These are phyloP conservation scores for Pseudogymnoascus sp. DNA, from an alignment of 2,329 filamentous ascomycete genomes.

Conservation along the genomic window DNA sequence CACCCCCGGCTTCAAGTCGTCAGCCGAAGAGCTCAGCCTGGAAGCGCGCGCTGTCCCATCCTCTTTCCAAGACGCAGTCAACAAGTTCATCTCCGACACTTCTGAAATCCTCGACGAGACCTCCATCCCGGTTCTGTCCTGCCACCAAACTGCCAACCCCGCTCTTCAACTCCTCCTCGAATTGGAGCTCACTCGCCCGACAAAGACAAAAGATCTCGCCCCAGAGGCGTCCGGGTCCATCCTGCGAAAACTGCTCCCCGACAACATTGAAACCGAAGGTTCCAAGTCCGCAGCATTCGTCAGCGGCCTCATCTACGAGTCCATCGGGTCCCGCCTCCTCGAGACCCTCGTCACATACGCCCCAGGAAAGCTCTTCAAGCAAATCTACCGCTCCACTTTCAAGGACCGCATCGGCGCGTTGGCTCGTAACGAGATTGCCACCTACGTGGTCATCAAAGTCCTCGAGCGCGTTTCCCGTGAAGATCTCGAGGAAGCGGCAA, in stretches of 20 bases:
- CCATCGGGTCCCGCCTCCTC: constrained; percentile 79
- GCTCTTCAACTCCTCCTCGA: constrained; percentile 85
- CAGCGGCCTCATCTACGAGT: constrained; percentile 79
- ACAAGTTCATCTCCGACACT: constrained; percentile 74
- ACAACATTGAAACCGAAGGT: constrained; percentile 64
- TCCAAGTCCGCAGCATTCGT: constrained; percentile 72
- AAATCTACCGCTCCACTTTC: constrained; percentile 71
- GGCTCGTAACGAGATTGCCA: constrained; percentile 81
- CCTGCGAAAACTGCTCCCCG: constrained; percentile 69
- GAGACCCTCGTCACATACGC: constrained; percentile 75
- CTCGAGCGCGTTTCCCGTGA: constrained; percentile 80
- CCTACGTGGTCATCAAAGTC: constrained; percentile 75
- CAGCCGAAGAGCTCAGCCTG: constrained; percentile 38
- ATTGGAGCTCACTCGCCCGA: constrained; percentile 69
- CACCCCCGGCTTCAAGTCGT: constrained; percentile 44
- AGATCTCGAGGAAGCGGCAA: constrained; percentile 65
- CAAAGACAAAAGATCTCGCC: constrained; percentile 55
- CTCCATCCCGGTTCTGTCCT: constrained; percentile 73
- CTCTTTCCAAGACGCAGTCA: constrained; percentile 67
- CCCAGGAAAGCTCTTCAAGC: constrained; percentile 86
- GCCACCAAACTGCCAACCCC: constrained; percentile 84
- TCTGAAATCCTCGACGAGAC: constrained; percentile 67
- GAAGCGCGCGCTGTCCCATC: constrained; percentile 57
- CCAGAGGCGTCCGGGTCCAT: constrained; percentile 46
- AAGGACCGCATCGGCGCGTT: constrained; percentile 70